phyloP scores from a whole-genome alignment of 345 rosid genomes.

The Lepidium africanum region DNA sequence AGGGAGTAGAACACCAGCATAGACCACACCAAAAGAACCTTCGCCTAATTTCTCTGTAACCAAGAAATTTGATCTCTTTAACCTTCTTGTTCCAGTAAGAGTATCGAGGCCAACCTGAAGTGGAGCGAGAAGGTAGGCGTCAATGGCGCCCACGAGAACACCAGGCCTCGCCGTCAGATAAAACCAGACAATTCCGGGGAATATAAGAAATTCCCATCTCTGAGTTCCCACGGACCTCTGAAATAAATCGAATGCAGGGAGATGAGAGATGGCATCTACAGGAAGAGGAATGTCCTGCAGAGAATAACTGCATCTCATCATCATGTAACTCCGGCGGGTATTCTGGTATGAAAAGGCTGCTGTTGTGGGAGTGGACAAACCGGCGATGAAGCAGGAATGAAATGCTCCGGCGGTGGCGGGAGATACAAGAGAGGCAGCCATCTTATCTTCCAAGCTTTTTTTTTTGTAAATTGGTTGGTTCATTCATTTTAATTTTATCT shows the following conservation, averaged over 20 bases:
- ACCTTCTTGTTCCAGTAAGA: constrained; percentile 62
- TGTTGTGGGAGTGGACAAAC: constrained; percentile 29
- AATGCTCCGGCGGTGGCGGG: constrained; percentile 32
- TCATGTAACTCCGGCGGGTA: constrained; percentile 3
- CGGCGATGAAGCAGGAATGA: constrained; percentile 17
- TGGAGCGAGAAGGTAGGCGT: constrained; percentile 80
- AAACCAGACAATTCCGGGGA: constrained; percentile 62
- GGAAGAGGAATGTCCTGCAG: constrained; percentile 4
- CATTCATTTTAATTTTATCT: constrained; percentile 43
- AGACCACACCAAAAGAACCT: constrained; percentile 91
- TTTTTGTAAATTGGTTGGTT: neutral
- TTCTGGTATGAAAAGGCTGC: constrained; percentile 21
- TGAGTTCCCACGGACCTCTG: constrained; percentile 42
- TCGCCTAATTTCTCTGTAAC: constrained; percentile 76
- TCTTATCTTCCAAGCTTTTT: neutral
- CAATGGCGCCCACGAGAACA: constrained; percentile 83
- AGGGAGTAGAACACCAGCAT: constrained; percentile 70
- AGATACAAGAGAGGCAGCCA: constrained; percentile 51
- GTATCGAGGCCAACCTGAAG: constrained; percentile 62
- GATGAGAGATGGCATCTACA: constrained; percentile 36
- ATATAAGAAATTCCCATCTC: constrained; percentile 51
- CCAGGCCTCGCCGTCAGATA: constrained; percentile 93
- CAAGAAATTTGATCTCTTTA: constrained; percentile 64
- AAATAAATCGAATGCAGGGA: constrained; percentile 43
- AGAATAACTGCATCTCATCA: constrained; percentile 42